Evolutionary conservation across 257 asterid genomes (phyloP).

Genomic region (Solanum dulcamara): DNA sequence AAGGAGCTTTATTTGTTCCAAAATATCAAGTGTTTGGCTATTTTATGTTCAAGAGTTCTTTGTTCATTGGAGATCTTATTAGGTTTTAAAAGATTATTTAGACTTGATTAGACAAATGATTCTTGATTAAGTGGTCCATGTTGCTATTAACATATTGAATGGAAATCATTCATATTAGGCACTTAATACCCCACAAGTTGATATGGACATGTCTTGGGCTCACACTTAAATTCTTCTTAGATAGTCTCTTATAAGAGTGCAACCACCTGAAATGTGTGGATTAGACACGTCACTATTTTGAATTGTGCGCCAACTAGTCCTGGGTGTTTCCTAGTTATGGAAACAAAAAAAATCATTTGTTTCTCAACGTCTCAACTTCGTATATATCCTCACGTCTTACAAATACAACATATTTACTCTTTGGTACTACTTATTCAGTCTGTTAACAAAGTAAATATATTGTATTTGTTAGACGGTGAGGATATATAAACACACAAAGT

Average conservation of each 20-base stretch:
- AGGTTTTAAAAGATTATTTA: not conserved
- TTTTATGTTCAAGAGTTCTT: not conserved
- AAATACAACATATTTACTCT: too few species aligned
- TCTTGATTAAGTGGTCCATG: not conserved
- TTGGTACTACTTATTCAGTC: too few species aligned
- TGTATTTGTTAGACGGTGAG: too few species aligned
- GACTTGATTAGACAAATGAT: not conserved
- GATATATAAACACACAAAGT: too few species aligned
- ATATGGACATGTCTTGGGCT: not conserved
- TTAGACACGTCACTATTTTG: not conserved
- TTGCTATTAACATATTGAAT: not conserved
- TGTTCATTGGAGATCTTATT: not conserved
- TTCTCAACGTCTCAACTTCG: too few species aligned
- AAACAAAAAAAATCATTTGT: too few species aligned
- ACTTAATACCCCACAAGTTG: not conserved
- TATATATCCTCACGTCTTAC: too few species aligned
- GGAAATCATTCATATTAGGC: not conserved
- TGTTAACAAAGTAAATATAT: too few species aligned
- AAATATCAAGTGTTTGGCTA: not conserved
- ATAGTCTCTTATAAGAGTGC: not conserved
- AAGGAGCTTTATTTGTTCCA: not conserved
- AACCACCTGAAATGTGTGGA: not conserved
- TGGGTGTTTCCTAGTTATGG: too few species aligned
- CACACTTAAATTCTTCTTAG: not conserved
- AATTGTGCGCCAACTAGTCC: not conserved